Percentiles rank a stretch among this genome's conserved stretches.
These are phyloP conservation scores for Tuctoria greenei DNA, from an alignment of 176 grass and related monocot genomes.

Conservation along the genomic window DNA sequence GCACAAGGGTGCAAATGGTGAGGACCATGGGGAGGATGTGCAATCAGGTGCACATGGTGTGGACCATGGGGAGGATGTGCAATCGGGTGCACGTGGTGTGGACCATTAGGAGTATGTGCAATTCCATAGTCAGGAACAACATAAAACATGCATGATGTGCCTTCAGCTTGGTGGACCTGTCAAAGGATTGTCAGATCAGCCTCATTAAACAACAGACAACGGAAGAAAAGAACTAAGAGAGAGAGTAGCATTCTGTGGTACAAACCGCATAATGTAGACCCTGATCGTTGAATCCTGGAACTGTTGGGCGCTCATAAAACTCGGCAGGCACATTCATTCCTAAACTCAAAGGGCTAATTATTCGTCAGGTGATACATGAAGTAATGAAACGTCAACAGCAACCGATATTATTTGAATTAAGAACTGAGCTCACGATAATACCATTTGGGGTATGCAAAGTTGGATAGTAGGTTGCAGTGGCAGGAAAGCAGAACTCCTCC, in stretches of 20 bases:
- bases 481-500: slow-evolving; percentile 49
- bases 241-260: slow-evolving; percentile 19
- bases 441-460: slow-evolving; percentile 42
- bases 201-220: slow-evolving; percentile 12
- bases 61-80: not conserved
- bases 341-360: slow-evolving; percentile 6
- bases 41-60: not conserved
- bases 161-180: slow-evolving; percentile 53
- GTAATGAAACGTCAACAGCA: slow-evolving; percentile 21
- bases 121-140: slow-evolving; percentile 49
- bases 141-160: slow-evolving; percentile 56
- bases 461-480: slow-evolving; percentile 38
- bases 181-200: slow-evolving; percentile 18
- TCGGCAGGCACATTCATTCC: slow-evolving; percentile 52
- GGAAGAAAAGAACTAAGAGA: not conserved
- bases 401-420: slow-evolving; percentile 27
- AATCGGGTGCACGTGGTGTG: slow-evolving; percentile 41
- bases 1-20: not conserved
- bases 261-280: slow-evolving; percentile 55
- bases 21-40: not conserved
- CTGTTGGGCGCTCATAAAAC: slow-evolving; percentile 51
- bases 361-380: not conserved
- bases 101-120: slow-evolving; percentile 41
- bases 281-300: slow-evolving; percentile 50
- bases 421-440: slow-evolving; percentile 6